These are phyloP conservation scores for Sclerotinia trifoliorum DNA, from an alignment of 2,329 filamentous ascomycete species.

Conservation along the genomic window DNA sequence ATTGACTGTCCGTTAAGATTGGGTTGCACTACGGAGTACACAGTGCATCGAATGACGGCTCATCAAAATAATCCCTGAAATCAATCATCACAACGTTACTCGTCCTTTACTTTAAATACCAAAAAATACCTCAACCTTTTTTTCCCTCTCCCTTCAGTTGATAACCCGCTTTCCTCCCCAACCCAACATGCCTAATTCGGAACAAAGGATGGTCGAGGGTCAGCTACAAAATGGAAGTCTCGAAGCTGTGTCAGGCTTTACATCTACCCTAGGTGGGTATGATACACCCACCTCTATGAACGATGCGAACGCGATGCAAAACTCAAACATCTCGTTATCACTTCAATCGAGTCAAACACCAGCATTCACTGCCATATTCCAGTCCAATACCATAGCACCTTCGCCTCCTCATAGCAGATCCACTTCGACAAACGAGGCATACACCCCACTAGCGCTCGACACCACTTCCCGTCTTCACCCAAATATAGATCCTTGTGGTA, in stretches of 20 bases:
- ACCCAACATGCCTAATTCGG: conserved; percentile 9
- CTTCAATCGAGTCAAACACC: conserved; percentile 13
- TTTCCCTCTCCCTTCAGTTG: not conserved
- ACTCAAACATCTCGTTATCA: conserved; percentile 5
- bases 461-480: conserved; percentile 30
- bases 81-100: conserved; percentile 6
- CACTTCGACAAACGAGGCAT: conserved; percentile 21
- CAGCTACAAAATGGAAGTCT: conserved; percentile 13
- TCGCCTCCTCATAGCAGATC: conserved; percentile 36
- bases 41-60: conserved; percentile 2
- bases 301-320: conserved; percentile 2
- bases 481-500: conserved; percentile 22
- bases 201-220: conserved; percentile 15
- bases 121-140: not conserved
- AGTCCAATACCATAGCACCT: conserved; percentile 44
- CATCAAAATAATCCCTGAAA: conserved; percentile 3
- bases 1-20: not conserved
- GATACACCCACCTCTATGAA: conserved; percentile 1
- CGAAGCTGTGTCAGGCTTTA: conserved; percentile 12
- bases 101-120: not conserved
- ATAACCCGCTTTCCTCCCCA: not conserved
- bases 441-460: conserved; percentile 32
- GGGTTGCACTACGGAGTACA: not conserved
- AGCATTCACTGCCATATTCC: conserved; percentile 35
- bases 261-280: not conserved